Evolutionary conservation across 2,329 filamentous ascomycete genomes (phyloP).

Genomic region (Dactylellina leptospora): DNA sequence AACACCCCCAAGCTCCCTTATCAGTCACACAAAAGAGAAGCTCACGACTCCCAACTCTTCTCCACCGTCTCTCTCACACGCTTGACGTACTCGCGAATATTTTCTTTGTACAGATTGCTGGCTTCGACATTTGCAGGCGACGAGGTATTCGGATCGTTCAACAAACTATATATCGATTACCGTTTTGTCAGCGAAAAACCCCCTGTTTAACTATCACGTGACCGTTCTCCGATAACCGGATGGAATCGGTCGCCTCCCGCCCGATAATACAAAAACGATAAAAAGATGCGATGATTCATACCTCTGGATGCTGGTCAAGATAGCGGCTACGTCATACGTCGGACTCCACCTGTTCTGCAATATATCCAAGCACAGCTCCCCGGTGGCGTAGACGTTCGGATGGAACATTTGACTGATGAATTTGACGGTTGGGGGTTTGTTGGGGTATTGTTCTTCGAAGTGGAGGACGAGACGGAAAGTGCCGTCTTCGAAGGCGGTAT

Average conservation of each 20-base stretch:
- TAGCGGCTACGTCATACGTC: constrained; percentile 96
- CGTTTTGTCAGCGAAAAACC: constrained; percentile 13
- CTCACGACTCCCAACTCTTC: constrained; percentile 85
- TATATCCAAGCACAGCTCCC: constrained; percentile 95
- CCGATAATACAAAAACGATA: neutral
- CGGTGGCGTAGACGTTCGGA: constrained; percentile 96
- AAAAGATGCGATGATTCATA: constrained; percentile 61
- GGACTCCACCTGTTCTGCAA: constrained; percentile 98
- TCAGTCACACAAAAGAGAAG: too few relatives aligned
- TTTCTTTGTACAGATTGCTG: constrained; percentile 98
- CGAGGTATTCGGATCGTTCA: constrained; percentile 98
- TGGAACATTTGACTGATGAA: constrained; percentile 99
- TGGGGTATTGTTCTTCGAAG: constrained; percentile 98
- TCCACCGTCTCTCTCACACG: constrained; percentile 94
- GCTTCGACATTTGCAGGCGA: constrained; percentile 98
- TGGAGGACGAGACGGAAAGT: constrained; percentile 98
- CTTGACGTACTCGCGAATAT: constrained; percentile 95
- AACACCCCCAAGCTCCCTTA: too few relatives aligned
- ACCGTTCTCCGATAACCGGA: constrained; percentile 6
- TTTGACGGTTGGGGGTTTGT: constrained; percentile 96
- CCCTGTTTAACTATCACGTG: constrained; percentile 24
- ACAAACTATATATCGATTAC: constrained; percentile 68
- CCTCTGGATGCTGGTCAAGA: constrained; percentile 98
- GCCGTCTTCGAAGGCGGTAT: constrained; percentile 97
- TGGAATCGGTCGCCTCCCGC: neutral